Evolutionary conservation across 2,329 filamentous ascomycete species (phyloP).

Genomic region (Exophiala xenobiotica): DNA sequence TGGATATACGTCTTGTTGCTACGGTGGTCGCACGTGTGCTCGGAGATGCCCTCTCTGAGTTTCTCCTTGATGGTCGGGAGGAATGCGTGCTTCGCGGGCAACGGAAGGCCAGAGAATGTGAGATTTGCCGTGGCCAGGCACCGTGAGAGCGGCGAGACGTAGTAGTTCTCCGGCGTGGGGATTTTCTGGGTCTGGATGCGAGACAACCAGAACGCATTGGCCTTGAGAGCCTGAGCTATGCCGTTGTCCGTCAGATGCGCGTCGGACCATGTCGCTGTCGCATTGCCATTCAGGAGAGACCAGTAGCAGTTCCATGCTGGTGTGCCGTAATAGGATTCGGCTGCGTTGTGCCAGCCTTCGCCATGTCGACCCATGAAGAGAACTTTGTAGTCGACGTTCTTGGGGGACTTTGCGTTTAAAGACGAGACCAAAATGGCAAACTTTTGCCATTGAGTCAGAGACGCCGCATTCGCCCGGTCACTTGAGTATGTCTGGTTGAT

Average conservation of each 20-base stretch:
- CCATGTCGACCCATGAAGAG: conserved; percentile 62
- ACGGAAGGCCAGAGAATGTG: conserved; percentile 50
- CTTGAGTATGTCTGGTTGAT: conserved; percentile 47
- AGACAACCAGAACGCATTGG: conserved; percentile 50
- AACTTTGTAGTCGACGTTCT: conserved; percentile 51
- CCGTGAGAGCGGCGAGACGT: conserved; percentile 58
- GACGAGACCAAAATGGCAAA: conserved; percentile 49
- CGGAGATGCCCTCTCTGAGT: conserved; percentile 59
- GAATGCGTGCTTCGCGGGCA: conserved; percentile 51
- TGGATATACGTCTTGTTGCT: conserved; percentile 51
- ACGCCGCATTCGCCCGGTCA: conserved; percentile 36
- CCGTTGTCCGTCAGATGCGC: conserved; percentile 56
- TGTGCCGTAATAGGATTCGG: conserved; percentile 58
- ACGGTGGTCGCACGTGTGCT: conserved; percentile 62
- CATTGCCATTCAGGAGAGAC: conserved; percentile 58
- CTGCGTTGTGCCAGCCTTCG: conserved; percentile 62
- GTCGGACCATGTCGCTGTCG: conserved; percentile 56
- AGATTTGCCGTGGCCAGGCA: conserved; percentile 58
- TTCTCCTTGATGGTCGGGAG: conserved; percentile 59
- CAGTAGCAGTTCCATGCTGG: conserved; percentile 63
- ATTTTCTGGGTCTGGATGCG: conserved; percentile 50
- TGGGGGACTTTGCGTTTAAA: conserved; percentile 43
- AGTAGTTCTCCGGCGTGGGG: conserved; percentile 55
- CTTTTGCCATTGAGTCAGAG: conserved; percentile 56
- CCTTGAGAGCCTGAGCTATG: conserved; percentile 50